Percentiles rank a stretch among this genome's conserved stretches.
Evolutionary conservation across 2,329 filamentous ascomycete species (phyloP).

Genomic region (Aspergillus clavatus): DNA sequence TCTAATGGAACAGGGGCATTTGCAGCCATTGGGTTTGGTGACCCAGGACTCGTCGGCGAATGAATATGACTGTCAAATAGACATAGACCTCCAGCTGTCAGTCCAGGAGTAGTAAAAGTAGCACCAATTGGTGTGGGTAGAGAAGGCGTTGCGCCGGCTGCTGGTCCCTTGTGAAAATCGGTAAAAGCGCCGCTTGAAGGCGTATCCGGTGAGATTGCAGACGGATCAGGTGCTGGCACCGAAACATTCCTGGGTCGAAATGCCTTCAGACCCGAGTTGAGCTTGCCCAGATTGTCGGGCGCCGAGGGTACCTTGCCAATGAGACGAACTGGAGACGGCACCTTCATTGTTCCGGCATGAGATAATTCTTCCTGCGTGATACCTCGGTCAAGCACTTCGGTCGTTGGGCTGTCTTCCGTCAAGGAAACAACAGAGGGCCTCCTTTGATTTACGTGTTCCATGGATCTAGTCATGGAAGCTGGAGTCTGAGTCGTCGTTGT

Average conservation of each 20-base stretch:
- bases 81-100: slow-evolving; percentile 64
- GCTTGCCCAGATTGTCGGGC: slow-evolving; percentile 54
- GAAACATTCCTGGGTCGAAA: slow-evolving; percentile 72
- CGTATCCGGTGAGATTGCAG: slow-evolving; percentile 67
- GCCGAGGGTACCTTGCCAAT: slow-evolving; percentile 39
- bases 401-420: slow-evolving; percentile 37
- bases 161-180: slow-evolving; percentile 41
- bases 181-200: slow-evolving; percentile 66
- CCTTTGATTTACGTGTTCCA: slow-evolving; percentile 24
- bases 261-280: slow-evolving; percentile 66
- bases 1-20: slow-evolving; percentile 76
- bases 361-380: slow-evolving; percentile 43
- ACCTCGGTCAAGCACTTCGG: slow-evolving; percentile 39
- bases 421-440: slow-evolving; percentile 34
- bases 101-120: slow-evolving; percentile 53
- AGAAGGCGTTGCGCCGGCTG: slow-evolving; percentile 53
- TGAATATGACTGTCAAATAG: slow-evolving; percentile 83
- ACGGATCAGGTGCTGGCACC: slow-evolving; percentile 53
- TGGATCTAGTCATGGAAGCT: slow-evolving; percentile 13
- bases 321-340: slow-evolving; percentile 32
- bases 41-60: slow-evolving; percentile 58
- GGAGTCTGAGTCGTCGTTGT: slow-evolving; percentile 10
- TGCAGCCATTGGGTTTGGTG: slow-evolving; percentile 56
- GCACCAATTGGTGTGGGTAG: slow-evolving; percentile 64
- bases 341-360: slow-evolving; percentile 24